A percentile compares a stretch with the other conserved stretches of the same genome.
These are phyloP conservation scores for Hippophae gyantsensis DNA, from an alignment of 306 rosid genomes.

Conservation along the genomic window DNA sequence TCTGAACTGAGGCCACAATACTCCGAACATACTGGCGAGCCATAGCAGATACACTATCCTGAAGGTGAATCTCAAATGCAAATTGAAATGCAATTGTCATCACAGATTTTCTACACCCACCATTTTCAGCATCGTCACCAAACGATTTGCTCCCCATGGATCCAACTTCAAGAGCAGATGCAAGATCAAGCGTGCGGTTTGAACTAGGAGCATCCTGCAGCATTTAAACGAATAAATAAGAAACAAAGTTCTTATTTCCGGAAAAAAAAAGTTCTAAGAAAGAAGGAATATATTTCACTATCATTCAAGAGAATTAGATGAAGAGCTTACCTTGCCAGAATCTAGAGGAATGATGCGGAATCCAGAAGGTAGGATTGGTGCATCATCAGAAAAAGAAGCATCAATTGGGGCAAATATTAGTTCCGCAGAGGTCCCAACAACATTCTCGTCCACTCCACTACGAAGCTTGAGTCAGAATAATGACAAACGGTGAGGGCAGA, in stretches of 20 bases:
- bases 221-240: not conserved
- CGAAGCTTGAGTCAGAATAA: constrained; percentile 52
- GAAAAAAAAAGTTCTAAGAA: not conserved
- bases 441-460: constrained; percentile 83
- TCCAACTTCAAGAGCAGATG: constrained; percentile 93
- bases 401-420: constrained; percentile 96
- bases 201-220: constrained; percentile 76
- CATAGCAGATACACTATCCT: constrained; percentile 76
- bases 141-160: constrained; percentile 52
- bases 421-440: constrained; percentile 77
- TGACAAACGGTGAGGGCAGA: not conserved
- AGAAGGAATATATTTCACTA: not conserved
- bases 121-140: constrained; percentile 47
- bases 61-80: constrained; percentile 84
- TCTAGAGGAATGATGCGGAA: constrained; percentile 92
- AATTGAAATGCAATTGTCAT: constrained; percentile 99
- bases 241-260: not conserved
- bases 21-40: constrained; percentile 89
- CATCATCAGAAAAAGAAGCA: constrained; percentile 96
- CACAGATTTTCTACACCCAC: constrained; percentile 76
- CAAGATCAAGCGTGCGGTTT: constrained; percentile 96
- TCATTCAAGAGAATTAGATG: not conserved
- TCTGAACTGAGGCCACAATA: constrained; percentile 87
- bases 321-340: constrained; percentile 44
- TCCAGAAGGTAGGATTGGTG: constrained; percentile 92